A percentile compares a stretch with the other conserved stretches of the same genome.
Conservation (phyloP, 2,329 filamentous ascomycete species). For the Claviceps cyperi region DNA sequence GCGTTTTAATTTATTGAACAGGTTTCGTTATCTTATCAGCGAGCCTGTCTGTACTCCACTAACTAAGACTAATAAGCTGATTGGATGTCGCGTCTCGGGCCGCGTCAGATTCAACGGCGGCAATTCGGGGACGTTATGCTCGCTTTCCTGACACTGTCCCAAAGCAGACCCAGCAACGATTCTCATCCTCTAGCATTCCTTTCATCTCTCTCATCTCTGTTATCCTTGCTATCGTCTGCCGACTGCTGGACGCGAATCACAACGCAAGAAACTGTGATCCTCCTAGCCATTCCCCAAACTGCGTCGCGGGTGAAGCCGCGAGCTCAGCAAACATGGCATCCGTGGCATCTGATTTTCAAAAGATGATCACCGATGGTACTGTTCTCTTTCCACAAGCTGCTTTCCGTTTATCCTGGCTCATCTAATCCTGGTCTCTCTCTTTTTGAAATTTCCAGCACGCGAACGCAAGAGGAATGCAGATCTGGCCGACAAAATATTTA, state of each 20-base stretch:
- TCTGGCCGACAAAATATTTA: constrained; percentile 60
- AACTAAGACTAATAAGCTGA: neutral
- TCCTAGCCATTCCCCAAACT: neutral
- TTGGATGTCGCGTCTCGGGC: constrained; percentile 2
- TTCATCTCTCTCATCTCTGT: too few species aligned
- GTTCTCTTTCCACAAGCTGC: neutral
- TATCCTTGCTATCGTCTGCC: too few species aligned
- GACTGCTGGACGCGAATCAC: too few species aligned
- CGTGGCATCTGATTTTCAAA: constrained; percentile 35
- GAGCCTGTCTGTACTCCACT: constrained; percentile 23
- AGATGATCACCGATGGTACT: constrained; percentile 39
- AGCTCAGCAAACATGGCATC: constrained; percentile 23
- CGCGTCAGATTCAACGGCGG: too few species aligned
- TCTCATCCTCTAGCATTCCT: too few species aligned
- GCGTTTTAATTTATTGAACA: too few species aligned
- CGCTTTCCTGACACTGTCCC: too few species aligned
- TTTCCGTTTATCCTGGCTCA: neutral
- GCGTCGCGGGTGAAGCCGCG: neutral
- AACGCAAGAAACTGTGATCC: too few species aligned
- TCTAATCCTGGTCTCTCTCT: neutral
- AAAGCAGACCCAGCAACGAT: too few species aligned
- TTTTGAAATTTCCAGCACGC: constrained; percentile 31
- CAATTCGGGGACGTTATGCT: too few species aligned
- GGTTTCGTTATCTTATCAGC: constrained; percentile 9
- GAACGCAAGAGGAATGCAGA: constrained; percentile 57